These are phyloP conservation scores for Neurospora hispaniola DNA, from an alignment of 495 filamentous ascomycete genomes.

Conservation along the genomic window DNA sequence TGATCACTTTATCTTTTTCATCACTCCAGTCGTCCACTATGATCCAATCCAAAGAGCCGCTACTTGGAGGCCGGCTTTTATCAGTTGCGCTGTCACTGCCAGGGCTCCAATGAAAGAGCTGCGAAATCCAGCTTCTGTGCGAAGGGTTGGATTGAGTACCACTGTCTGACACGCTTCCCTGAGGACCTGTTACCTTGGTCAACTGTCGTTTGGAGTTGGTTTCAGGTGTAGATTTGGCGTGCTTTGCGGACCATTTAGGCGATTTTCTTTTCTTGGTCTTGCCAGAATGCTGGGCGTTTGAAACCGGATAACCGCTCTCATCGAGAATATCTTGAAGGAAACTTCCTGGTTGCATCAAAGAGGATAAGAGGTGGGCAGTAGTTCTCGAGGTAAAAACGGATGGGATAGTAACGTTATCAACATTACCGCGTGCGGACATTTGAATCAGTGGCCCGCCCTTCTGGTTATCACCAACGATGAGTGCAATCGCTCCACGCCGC, in stretches of 20 bases:
- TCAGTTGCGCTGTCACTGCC: slow-evolving; percentile 29
- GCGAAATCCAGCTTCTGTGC: slow-evolving; percentile 43
- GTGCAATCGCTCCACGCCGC: slow-evolving; percentile 70
- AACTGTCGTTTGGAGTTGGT: slow-evolving; percentile 1
- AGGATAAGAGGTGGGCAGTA: slow-evolving; percentile 86
- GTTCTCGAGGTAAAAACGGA: slow-evolving; percentile 91
- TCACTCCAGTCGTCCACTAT: slow-evolving; percentile 58
- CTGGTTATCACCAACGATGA: slow-evolving; percentile 92
- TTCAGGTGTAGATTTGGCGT: slow-evolving; percentile 10
- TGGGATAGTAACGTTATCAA: slow-evolving; percentile 87
- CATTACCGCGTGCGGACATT: slow-evolving; percentile 94
- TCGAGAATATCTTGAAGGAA: slow-evolving; percentile 45
- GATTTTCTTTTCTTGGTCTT: slow-evolving; percentile 31
- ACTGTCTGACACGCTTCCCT: slow-evolving; percentile 4
- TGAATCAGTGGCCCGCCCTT: slow-evolving; percentile 79
- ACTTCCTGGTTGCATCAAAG: slow-evolving; percentile 65
- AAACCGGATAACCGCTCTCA: slow-evolving; percentile 37
- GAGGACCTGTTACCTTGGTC: slow-evolving; percentile 3
- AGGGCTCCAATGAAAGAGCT: slow-evolving; percentile 40
- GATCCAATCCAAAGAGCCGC: slow-evolving; percentile 74
- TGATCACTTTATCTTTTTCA: slow-evolving; percentile 30
- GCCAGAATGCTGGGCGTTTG: slow-evolving; percentile 38
- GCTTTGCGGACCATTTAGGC: slow-evolving; percentile 19
- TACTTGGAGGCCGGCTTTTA: slow-evolving; percentile 64
- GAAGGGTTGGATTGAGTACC: slow-evolving; percentile 1